Conservation (phyloP, 192 early-diverging fungal species). For the Podila verticillata region DNA sequence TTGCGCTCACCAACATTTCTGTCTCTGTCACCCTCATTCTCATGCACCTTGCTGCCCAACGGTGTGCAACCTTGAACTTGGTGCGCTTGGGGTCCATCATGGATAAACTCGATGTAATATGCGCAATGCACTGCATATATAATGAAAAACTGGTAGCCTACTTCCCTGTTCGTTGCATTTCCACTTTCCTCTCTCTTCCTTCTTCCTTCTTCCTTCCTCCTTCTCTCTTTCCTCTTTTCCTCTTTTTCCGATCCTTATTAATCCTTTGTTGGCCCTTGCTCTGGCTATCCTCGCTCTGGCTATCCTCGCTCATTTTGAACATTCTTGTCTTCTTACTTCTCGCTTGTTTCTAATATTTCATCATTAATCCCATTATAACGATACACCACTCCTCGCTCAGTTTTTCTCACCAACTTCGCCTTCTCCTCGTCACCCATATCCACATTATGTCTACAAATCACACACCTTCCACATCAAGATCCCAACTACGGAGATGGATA, state of each 20-base stretch:
- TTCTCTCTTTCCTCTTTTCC: not conserved
- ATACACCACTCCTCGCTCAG: not conserved
- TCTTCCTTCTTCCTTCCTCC: not conserved
- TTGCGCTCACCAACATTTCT: no score
- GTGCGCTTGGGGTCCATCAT: not conserved
- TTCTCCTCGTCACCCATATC: no score
- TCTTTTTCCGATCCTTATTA: not conserved
- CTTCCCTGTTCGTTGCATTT: not conserved
- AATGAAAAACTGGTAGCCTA: no score
- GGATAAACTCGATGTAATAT: not conserved
- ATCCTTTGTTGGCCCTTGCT: slow-evolving; percentile 3
- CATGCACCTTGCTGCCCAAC: no score
- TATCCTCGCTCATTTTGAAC: not conserved
- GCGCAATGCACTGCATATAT: no score
- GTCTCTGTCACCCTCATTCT: no score
- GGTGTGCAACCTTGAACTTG: no score
- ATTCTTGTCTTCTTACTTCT: not conserved
- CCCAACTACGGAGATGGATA: no score
- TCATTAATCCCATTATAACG: not conserved
- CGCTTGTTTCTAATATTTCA: not conserved
- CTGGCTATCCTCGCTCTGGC: not conserved
- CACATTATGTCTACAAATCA: no score
- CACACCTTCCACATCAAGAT: no score
- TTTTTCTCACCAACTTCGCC: no score
- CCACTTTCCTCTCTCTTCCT: not conserved